Conservation (phyloP, 139 green algal species). For the Chlorella sp. region DNA sequence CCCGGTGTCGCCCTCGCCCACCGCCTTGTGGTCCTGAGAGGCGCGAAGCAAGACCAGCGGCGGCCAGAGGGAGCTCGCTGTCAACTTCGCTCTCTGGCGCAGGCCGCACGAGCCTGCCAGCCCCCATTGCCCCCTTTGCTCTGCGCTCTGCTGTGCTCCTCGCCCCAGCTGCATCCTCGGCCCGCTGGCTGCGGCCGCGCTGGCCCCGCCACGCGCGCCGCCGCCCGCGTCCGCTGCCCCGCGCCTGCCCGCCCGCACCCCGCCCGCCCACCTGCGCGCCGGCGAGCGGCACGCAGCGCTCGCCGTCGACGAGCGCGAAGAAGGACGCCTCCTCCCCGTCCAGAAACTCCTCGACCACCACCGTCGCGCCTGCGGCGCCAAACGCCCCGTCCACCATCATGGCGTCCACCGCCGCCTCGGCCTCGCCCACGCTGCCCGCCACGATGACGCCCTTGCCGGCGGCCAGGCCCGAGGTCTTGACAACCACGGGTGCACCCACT, state of each 20-base stretch:
- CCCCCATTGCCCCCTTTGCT: too few relatives aligned
- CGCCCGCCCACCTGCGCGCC: conserved; percentile 58
- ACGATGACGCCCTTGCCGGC: conserved; percentile 95
- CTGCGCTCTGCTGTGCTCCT: too few relatives aligned
- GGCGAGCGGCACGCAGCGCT: conserved; percentile 68
- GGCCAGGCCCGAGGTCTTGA: conserved; percentile 96
- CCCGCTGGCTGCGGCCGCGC: too few relatives aligned
- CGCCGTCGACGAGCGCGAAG: conserved; percentile 95
- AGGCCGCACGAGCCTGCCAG: too few relatives aligned
- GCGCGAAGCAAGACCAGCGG: background rate
- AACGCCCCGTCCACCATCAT: conserved; percentile 86
- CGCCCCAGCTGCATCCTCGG: too few relatives aligned
- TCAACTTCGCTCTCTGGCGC: too few relatives aligned
- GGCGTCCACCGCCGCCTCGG: conserved; percentile 80
- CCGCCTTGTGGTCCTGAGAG: conserved; percentile 94
- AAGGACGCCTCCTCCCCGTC: conserved; percentile 95
- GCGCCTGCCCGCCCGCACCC: background rate
- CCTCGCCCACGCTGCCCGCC: conserved; percentile 76
- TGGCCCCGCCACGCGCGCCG: background rate
- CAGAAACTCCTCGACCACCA: conserved; percentile 98
- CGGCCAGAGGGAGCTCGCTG: too few relatives aligned
- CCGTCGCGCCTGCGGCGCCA: conserved; percentile 67
- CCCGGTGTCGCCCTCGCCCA: conserved; percentile 94
- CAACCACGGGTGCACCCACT: conserved; percentile 90
- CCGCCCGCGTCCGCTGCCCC: background rate